Conservation (phyloP, 257 asterid species). For the Solanum chaucha region DNA sequence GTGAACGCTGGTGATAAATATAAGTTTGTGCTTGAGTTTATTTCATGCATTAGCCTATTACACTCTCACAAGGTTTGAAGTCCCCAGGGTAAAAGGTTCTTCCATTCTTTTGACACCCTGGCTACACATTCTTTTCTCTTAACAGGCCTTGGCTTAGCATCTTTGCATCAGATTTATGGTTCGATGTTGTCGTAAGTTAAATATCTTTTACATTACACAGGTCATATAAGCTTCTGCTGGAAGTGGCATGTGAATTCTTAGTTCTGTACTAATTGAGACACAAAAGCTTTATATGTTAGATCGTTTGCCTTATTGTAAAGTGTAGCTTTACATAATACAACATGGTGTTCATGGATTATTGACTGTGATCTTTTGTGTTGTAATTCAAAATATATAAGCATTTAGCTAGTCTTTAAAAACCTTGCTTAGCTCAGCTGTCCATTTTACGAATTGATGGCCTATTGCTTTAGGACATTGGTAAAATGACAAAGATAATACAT, state of each 20-base stretch:
- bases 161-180: neutral
- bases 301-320: conserved; percentile 11
- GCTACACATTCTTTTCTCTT: neutral
- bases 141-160: neutral
- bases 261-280: conserved; percentile 3
- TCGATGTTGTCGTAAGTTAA: neutral
- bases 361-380: neutral
- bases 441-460: neutral
- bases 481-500: neutral
- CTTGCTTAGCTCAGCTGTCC: neutral
- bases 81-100: neutral
- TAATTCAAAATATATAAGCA: neutral
- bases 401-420: neutral
- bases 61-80: neutral
- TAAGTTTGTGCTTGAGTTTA: neutral
- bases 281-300: conserved; percentile 2
- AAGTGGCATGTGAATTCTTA: conserved; percentile 3
- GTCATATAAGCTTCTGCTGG: conserved; percentile 1
- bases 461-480: neutral
- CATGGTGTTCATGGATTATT: neutral
- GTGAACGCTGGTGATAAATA: conserved; percentile 77
- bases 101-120: neutral
- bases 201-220: neutral
- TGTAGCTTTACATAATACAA: conserved; percentile 7
- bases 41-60: neutral